phyloP scores from a whole-genome alignment of 2,329 filamentous ascomycete genomes.

The Fusarium veterinarium region DNA sequence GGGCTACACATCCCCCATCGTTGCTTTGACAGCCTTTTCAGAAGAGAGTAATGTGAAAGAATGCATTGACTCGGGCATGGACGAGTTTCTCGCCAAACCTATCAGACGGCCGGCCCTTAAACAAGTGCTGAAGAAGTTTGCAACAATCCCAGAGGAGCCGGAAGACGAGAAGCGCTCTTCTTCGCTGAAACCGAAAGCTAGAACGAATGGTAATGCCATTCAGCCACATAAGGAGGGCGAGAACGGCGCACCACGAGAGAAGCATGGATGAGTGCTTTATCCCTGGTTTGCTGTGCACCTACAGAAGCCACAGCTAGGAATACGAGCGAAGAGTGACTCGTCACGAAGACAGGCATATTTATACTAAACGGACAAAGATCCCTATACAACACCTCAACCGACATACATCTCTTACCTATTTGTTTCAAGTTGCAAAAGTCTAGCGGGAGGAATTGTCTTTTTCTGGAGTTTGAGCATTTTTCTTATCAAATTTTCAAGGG shows the following conservation, averaged over 20 bases:
- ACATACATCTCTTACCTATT: conserved; percentile 11
- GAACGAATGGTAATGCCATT: conserved; percentile 30
- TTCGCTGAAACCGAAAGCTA: conserved; percentile 31
- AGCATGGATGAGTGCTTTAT: conserved; percentile 27
- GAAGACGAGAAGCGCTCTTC: conserved; percentile 42
- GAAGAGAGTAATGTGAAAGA: conserved; percentile 91
- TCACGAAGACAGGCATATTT: neutral
- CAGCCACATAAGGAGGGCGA: conserved; percentile 22
- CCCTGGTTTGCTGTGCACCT: neutral
- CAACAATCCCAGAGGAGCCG: conserved; percentile 79
- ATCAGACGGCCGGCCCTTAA: conserved; percentile 88
- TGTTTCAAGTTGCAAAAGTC: conserved; percentile 29
- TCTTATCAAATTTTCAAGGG: conserved; percentile 5
- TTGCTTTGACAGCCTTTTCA: conserved; percentile 89
- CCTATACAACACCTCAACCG: neutral
- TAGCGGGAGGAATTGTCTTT: conserved; percentile 28
- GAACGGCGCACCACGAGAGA: conserved; percentile 32
- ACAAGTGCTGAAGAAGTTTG: conserved; percentile 85
- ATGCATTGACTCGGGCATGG: conserved; percentile 90
- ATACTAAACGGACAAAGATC: neutral
- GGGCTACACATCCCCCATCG: conserved; percentile 88
- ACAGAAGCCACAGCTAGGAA: neutral
- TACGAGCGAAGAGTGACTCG: conserved; percentile 3
- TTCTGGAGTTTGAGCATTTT: conserved; percentile 27
- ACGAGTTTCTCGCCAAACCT: conserved; percentile 83